These are phyloP conservation scores for Saturnispora zaruensis DNA, from an alignment of 805 yeast species.

Conservation along the genomic window DNA sequence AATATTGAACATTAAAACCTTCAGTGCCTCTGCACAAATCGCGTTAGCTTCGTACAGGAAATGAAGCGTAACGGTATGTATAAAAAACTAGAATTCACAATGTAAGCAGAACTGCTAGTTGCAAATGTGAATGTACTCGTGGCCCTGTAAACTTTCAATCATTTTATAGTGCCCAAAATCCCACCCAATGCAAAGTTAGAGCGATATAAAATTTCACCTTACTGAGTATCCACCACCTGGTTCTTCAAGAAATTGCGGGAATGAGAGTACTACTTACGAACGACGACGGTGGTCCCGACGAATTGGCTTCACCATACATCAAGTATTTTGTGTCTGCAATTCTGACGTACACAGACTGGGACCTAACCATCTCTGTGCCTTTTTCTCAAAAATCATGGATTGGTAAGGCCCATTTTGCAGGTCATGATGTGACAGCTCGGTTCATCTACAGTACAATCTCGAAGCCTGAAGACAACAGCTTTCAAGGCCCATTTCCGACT, in stretches of 20 bases:
- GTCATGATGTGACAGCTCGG: slow-evolving; percentile 49
- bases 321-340: slow-evolving; percentile 72
- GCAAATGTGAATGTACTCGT: too few species aligned
- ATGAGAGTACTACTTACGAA: slow-evolving; percentile 51
- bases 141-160: too few species aligned
- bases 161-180: not conserved
- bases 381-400: slow-evolving; percentile 89
- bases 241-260: not conserved
- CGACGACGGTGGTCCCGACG: slow-evolving; percentile 93
- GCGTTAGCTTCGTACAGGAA: too few species aligned
- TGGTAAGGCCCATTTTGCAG: slow-evolving; percentile 94
- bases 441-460: slow-evolving; percentile 53
- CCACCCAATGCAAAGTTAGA: not conserved
- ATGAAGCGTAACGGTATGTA: too few species aligned
- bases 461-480: slow-evolving; percentile 40
- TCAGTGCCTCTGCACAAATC: too few species aligned
- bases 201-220: not conserved
- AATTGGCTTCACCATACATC: slow-evolving; percentile 72
- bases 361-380: slow-evolving; percentile 76
- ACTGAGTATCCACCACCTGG: not conserved
- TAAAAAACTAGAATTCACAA: too few species aligned
- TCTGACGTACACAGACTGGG: slow-evolving; percentile 64
- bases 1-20: too few species aligned
- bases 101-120: too few species aligned
- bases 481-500: slow-evolving; percentile 56